Evolutionary conservation across 1,284 basidiomycete species (phyloP), one percentile per base, ranked within the genome.

Genomic region (Cyathus pygmaeus): DNA sequence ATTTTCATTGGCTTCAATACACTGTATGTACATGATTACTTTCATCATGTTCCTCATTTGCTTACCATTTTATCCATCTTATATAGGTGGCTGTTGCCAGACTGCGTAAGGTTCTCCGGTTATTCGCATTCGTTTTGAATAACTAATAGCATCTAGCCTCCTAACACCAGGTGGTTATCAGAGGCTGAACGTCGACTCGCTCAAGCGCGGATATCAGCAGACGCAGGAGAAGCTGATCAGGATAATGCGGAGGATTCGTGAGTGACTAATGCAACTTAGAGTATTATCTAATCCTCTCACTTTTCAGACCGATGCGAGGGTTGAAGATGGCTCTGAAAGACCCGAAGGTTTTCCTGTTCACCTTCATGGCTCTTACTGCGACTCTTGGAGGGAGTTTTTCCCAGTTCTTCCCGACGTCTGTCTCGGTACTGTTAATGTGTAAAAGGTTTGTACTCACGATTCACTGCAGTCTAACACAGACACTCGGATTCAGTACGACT

Each of bases 331-430:
- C 90, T 0, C 62, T 91, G 57, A 85, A 81, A 59, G 91, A 93
- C 67, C 80, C 83, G 23, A 88, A 90, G 70, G 86, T 91, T 1
- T 76, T 74, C 26, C 71, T 92, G 23, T 88, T 93, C 64, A 79
- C 87, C 50, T 42, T 90, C 13, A 84, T 88, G 81, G 74, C 74
- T 3, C 83, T 81, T 31, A 71, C 83, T 0, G 84, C 86, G 62
- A 71, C 87, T 10, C 70, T 93, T 13, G 90, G 90, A 0, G 76
- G 91, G 29, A 89, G 88, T 50, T 93, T 91, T 72, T 87, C 90
- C 56, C 87, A 89, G 65, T 93, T 91, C 81, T 93, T 92, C 78
- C 89, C 88, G 17, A 90, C 89, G 87, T 89, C 65, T 56, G 83
- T 76, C 4, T n/a, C 7, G 33, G 33, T 36, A 15, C 33, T 36